These are phyloP conservation scores for Talaromyces proteolyticus DNA, from an alignment of 495 filamentous ascomycete species.

Conservation along the genomic window DNA sequence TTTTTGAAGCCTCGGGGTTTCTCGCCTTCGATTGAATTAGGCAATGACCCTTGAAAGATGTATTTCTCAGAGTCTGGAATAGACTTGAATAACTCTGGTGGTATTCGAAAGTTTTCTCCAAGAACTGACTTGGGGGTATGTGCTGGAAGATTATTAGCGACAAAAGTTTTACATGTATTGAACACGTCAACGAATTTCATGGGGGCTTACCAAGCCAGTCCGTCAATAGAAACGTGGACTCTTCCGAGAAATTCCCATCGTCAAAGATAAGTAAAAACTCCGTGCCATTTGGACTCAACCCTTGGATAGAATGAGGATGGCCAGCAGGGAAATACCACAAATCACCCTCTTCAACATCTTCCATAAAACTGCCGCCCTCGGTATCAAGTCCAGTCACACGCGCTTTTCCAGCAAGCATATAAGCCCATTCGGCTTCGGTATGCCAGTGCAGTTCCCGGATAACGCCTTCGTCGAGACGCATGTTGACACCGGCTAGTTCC, in stretches of 20 bases:
- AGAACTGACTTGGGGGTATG: slow-evolving; percentile 60
- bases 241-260: slow-evolving; percentile 61
- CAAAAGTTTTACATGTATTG: too few relatives aligned
- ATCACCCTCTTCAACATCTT: slow-evolving; percentile 64
- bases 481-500: slow-evolving; percentile 61
- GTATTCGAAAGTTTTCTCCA: slow-evolving; percentile 58
- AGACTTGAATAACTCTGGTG: slow-evolving; percentile 51
- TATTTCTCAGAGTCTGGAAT: slow-evolving; percentile 57
- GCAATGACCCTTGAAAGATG: slow-evolving; percentile 58
- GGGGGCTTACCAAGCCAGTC: slow-evolving; percentile 62
- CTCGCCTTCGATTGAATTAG: slow-evolving; percentile 42
- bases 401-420: slow-evolving; percentile 53
- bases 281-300: slow-evolving; percentile 57
- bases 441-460: slow-evolving; percentile 76
- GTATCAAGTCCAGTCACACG: slow-evolving; percentile 61
- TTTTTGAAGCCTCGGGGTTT: slow-evolving; percentile 44
- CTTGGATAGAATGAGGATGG: slow-evolving; percentile 64
- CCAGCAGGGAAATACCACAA: slow-evolving; percentile 74
- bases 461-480: slow-evolving; percentile 61
- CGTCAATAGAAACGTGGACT: slow-evolving; percentile 61
- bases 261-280: slow-evolving; percentile 71
- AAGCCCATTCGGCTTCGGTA: slow-evolving; percentile 66
- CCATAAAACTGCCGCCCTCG: slow-evolving; percentile 62
- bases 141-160: too few relatives aligned
- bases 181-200: too few relatives aligned